Conservation (phyloP, 768 basidiomycete genomes). For the Suillus subalutaceus region DNA sequence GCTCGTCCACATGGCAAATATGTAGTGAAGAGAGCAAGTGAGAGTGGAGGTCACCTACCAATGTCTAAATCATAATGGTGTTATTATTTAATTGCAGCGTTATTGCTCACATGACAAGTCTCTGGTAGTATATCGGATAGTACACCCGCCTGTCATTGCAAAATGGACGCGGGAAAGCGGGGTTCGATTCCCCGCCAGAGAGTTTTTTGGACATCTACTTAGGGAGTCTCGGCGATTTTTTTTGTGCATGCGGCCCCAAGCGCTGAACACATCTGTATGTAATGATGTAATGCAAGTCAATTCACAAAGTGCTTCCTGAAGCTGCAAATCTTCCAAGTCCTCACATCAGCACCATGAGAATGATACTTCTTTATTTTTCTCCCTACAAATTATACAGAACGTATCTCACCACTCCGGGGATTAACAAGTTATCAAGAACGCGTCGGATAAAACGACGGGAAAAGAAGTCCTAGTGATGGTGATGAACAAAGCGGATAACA, state of each 20-base stretch:
- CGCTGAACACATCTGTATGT: background rate
- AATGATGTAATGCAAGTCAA: too few species aligned
- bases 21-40: background rate
- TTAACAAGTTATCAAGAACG: constrained; percentile 4
- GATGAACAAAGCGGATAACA: background rate
- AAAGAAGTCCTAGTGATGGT: background rate
- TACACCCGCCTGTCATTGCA: constrained; percentile 41
- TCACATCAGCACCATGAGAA: background rate
- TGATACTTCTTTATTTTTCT: background rate
- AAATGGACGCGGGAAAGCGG: constrained; percentile 28
- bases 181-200: constrained; percentile 40
- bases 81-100: background rate
- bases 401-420: background rate
- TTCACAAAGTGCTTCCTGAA: background rate
- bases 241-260: too few species aligned
- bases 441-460: background rate
- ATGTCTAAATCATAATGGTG: too few species aligned
- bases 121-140: constrained; percentile 41
- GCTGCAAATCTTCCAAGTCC: background rate
- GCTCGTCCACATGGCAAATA: background rate
- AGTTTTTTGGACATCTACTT: constrained; percentile 3
- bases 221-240: background rate
- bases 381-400: constrained; percentile 6
- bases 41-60: too few species aligned
- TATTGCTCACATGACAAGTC: background rate